Percentiles rank a stretch among this genome's conserved stretches.
These are phyloP conservation scores for Sanguinoderma infundibulare DNA, from an alignment of 1,284 basidiomycete genomes.

Conservation along the genomic window DNA sequence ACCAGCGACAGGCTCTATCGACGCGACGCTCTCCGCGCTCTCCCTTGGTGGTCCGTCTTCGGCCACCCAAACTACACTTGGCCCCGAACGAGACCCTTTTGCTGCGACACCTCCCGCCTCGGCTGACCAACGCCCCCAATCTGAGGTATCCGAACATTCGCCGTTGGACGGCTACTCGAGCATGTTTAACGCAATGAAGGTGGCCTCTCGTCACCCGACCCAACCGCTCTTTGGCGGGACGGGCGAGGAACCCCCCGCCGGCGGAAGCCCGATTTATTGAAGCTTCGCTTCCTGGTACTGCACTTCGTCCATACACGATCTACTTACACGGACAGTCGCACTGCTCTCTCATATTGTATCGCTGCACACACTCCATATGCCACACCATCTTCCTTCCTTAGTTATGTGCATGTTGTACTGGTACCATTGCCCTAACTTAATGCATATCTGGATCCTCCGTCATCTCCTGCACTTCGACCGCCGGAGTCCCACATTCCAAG, in stretches of 20 bases:
- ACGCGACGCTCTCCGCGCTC: conserved; percentile 20
- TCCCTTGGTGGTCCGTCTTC: conserved; percentile 6
- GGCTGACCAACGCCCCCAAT: conserved; percentile 2
- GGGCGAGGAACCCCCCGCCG: neutral
- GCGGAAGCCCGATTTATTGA: neutral
- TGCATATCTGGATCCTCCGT: neutral
- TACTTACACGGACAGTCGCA: neutral
- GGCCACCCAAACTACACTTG: conserved; percentile 1
- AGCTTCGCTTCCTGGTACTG: neutral
- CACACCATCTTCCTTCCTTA: conserved; percentile 8
- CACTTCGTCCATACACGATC: neutral
- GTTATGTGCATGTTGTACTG: conserved; percentile 18
- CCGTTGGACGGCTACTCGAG: conserved; percentile 23
- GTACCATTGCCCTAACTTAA: conserved; percentile 17
- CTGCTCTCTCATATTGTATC: conserved; percentile 9
- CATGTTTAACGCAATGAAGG: conserved; percentile 21
- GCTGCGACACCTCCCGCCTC: conserved; percentile 18
- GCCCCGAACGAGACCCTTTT: conserved; percentile 20
- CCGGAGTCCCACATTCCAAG: neutral
- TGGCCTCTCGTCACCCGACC: conserved; percentile 18
- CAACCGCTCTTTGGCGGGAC: conserved; percentile 19
- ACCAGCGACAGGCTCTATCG: conserved; percentile 16
- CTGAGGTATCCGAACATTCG: conserved; percentile 6
- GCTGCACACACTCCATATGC: neutral
- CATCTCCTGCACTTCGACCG: neutral